Evolutionary conservation across 805 yeast genomes (phyloP).

Genomic region (Candida tibetensis): DNA sequence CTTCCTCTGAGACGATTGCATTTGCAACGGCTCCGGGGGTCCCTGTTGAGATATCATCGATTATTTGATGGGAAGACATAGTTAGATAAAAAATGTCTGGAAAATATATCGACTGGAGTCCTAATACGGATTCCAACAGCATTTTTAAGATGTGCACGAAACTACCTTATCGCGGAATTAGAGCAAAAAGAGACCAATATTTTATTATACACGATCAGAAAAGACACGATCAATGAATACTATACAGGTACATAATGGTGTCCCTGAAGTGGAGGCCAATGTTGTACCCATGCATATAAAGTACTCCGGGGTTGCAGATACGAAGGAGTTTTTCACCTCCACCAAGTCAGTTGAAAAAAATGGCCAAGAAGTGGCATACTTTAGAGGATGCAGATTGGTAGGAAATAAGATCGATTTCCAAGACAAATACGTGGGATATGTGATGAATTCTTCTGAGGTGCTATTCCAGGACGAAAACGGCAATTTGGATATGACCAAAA

Average conservation of each 20-base stretch:
- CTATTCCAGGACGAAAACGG: slow-evolving; percentile 10
- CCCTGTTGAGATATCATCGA: slow-evolving; percentile 32
- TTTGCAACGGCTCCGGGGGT: slow-evolving; percentile 34
- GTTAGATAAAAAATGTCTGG: neutral
- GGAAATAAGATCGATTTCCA: slow-evolving; percentile 20
- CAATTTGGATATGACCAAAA: slow-evolving; percentile 19
- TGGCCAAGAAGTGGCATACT: slow-evolving; percentile 23
- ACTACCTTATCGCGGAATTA: too few species aligned
- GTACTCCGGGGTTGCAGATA: slow-evolving; percentile 29
- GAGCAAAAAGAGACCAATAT: too few species aligned
- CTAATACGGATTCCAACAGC: too few species aligned
- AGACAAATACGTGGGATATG: slow-evolving; percentile 21
- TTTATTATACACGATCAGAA: too few species aligned
- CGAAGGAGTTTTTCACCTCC: slow-evolving; percentile 30
- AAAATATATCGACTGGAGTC: too few species aligned
- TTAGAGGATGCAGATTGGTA: slow-evolving; percentile 34
- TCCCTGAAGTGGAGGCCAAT: slow-evolving; percentile 9
- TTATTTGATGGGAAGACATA: slow-evolving; percentile 12
- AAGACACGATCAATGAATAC: slow-evolving; percentile 7
- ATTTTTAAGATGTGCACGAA: too few species aligned
- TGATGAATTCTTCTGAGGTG: slow-evolving; percentile 21
- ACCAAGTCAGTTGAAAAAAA: slow-evolving; percentile 20
- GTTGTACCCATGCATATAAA: slow-evolving; percentile 15
- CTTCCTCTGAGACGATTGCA: slow-evolving; percentile 36
- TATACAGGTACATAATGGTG: slow-evolving; percentile 6